Evolutionary conservation across 352 stramenopile genomes (phyloP).

Genomic region (Pythium scleroteichum): DNA sequence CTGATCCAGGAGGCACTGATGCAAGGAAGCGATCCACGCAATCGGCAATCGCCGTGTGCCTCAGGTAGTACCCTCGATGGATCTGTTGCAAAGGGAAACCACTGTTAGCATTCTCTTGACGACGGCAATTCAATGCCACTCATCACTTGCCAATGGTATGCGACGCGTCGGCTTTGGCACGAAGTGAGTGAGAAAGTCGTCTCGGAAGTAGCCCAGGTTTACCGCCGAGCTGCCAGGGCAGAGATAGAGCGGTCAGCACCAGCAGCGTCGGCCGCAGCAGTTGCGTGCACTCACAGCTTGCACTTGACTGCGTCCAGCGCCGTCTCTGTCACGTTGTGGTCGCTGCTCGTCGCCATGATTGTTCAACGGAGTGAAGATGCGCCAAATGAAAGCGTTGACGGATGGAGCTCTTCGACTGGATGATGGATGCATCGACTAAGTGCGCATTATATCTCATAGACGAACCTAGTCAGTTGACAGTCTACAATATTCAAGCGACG

Average conservation of each 20-base stretch:
- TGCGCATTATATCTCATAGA: conserved; percentile 2
- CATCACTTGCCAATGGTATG: conserved; percentile 54
- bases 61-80: conserved; percentile 77
- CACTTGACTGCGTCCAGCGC: conserved; percentile 74
- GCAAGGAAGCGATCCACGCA: conserved; percentile 59
- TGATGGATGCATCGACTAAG: conserved; percentile 21
- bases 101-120: neutral
- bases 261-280: neutral
- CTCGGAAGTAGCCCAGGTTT: conserved; percentile 57
- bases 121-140: too few species aligned
- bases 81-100: conserved; percentile 39
- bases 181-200: conserved; percentile 61
- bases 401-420: conserved; percentile 3
- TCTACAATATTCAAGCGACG: neutral
- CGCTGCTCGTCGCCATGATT: conserved; percentile 43
- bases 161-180: conserved; percentile 61
- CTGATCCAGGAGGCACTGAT: neutral
- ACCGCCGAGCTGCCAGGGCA: conserved; percentile 54
- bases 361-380: neutral
- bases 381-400: neutral
- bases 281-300: conserved; percentile 52
- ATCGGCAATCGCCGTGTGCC: conserved; percentile 53
- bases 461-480: neutral
- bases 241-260: conserved; percentile 4
- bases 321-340: conserved; percentile 81